phyloP scores from a whole-genome alignment of 768 basidiomycete genomes.

The Omphalotus guepiniiformis region DNA sequence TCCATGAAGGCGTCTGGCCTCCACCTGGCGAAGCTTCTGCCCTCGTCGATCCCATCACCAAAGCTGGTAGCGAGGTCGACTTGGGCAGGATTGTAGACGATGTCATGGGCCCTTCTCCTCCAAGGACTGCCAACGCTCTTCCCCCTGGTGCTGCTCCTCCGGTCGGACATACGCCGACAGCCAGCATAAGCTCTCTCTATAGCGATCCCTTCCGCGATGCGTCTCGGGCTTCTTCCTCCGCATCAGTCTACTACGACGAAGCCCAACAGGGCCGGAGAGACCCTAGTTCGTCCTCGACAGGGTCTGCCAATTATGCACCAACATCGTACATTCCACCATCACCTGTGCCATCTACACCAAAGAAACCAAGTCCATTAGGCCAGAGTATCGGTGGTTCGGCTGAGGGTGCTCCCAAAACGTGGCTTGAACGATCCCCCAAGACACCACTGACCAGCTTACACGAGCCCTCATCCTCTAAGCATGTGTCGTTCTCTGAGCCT shows the following conservation, averaged over 20 bases:
- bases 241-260: neutral
- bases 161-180: neutral
- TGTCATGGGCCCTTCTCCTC: constrained; percentile 39
- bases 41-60: constrained; percentile 36
- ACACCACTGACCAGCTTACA: too few species aligned
- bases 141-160: constrained; percentile 4
- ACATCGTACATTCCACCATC: neutral
- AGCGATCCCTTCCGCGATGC: neutral
- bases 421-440: constrained; percentile 7
- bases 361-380: too few species aligned
- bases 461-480: too few species aligned
- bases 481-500: too few species aligned
- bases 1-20: constrained; percentile 43
- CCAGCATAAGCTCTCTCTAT: too few species aligned
- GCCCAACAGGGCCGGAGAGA: neutral
- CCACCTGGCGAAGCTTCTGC: constrained; percentile 28
- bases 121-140: neutral
- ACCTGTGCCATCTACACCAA: too few species aligned
- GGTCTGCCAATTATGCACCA: neutral
- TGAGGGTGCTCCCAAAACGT: constrained; percentile 5
- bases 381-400: too few species aligned
- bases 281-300: neutral
- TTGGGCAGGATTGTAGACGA: constrained; percentile 41
- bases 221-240: neutral
- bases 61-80: constrained; percentile 22